These are phyloP conservation scores for Phtheirospermum japonicum DNA, from an alignment of 257 asterid genomes.

Conservation along the genomic window DNA sequence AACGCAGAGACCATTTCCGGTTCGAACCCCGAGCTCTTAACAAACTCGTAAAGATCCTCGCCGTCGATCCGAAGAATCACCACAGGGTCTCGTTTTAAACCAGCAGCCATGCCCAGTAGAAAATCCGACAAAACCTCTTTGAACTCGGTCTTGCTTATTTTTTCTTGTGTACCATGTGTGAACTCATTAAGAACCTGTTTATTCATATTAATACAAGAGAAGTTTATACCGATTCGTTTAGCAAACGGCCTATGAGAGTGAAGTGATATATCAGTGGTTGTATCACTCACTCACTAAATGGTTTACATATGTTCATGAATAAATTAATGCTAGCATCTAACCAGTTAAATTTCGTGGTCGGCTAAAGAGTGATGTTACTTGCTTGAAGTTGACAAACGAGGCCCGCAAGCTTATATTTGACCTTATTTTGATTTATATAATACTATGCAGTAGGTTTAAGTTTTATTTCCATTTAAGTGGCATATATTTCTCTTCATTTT, in stretches of 20 bases:
- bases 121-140: slow-evolving; percentile 79
- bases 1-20: slow-evolving; percentile 55
- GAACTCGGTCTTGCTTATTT: slow-evolving; percentile 69
- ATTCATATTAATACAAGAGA: too few species aligned
- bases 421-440: background rate
- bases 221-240: background rate
- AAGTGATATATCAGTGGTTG: background rate
- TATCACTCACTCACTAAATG: background rate
- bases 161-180: slow-evolving; percentile 69
- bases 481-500: slow-evolving; percentile 5
- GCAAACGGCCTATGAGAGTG: slow-evolving; percentile 1
- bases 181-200: slow-evolving; percentile 79
- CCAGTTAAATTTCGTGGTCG: slow-evolving; percentile 1
- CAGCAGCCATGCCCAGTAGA: slow-evolving; percentile 93
- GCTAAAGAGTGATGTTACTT: background rate
- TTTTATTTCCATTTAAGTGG: slow-evolving; percentile 13
- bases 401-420: too few species aligned
- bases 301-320: background rate
- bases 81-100: slow-evolving; percentile 84
- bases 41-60: slow-evolving; percentile 71
- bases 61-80: slow-evolving; percentile 94
- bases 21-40: slow-evolving; percentile 51
- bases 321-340: background rate
- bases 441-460: background rate
- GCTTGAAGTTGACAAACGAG: background rate